phyloP scores from a whole-genome alignment of 2,329 filamentous ascomycete species.

The Ascocoryne sarcoides region DNA sequence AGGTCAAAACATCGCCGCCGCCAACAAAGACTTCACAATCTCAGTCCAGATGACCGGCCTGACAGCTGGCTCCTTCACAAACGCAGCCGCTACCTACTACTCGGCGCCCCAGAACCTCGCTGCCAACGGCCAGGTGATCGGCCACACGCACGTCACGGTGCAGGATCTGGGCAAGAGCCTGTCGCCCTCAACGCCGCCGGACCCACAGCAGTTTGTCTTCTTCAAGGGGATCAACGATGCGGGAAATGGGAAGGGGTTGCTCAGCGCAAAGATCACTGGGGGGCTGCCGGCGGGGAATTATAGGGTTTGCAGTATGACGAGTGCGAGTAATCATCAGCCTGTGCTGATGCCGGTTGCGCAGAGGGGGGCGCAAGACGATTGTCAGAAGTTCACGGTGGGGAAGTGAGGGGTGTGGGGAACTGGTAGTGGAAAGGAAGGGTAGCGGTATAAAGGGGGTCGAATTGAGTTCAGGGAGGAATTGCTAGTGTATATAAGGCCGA shows the following conservation, averaged over 20 bases:
- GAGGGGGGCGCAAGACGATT: conserved; percentile 38
- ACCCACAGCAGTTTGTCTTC: conserved; percentile 30
- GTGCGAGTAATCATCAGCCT: conserved; percentile 35
- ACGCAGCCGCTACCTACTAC: conserved; percentile 32
- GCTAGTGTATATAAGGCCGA: too few relatives aligned
- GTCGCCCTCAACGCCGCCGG: conserved; percentile 24
- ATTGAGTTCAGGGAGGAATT: too few relatives aligned
- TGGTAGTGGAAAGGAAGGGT: conserved; percentile 17
- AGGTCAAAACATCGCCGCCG: conserved; percentile 20
- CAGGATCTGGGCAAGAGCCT: conserved; percentile 30
- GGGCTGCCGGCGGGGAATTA: conserved; percentile 36
- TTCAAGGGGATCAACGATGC: conserved; percentile 36
- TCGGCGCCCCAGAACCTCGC: conserved; percentile 30
- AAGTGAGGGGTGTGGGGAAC: too few relatives aligned
- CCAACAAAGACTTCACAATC: conserved; percentile 27
- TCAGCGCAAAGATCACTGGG: conserved; percentile 30
- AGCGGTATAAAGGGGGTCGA: too few relatives aligned
- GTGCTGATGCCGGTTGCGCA: conserved; percentile 37
- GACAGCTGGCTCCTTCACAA: conserved; percentile 32
- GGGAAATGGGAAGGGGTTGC: conserved; percentile 32
- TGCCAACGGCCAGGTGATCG: conserved; percentile 29
- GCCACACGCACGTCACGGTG: conserved; percentile 33
- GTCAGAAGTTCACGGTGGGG: conserved; percentile 35
- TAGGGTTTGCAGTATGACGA: conserved; percentile 36
- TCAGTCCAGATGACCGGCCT: conserved; percentile 29